Evolutionary conservation across 805 yeast species (phyloP).

Genomic region (Torulaspora gathmanii): DNA sequence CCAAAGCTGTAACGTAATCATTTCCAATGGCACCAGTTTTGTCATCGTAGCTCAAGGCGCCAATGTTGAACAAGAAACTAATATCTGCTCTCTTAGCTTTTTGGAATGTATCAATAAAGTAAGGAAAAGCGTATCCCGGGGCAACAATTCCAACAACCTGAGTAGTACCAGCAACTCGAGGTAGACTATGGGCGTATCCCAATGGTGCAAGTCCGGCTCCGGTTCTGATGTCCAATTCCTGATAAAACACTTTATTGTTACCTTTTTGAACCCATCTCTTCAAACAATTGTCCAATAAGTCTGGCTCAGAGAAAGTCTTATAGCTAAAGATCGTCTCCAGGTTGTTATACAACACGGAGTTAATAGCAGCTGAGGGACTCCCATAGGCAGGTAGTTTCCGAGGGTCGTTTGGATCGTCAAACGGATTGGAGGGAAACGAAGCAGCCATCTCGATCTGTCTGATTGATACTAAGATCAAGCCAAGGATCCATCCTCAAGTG

Average conservation of each 20-base stretch:
- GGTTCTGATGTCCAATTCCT: slow-evolving; percentile 61
- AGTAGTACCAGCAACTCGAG: slow-evolving; percentile 38
- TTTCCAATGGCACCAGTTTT: slow-evolving; percentile 49
- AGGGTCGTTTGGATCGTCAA: slow-evolving; percentile 60
- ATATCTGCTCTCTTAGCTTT: slow-evolving; percentile 34
- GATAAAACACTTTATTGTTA: slow-evolving; percentile 20
- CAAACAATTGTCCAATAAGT: slow-evolving; percentile 55
- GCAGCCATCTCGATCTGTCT: slow-evolving; percentile 10
- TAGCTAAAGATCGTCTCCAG: slow-evolving; percentile 60
- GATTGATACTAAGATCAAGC: neutral
- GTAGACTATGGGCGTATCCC: slow-evolving; percentile 51
- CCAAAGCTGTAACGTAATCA: slow-evolving; percentile 58
- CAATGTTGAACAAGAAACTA: slow-evolving; percentile 67
- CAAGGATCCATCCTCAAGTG: too few relatives aligned
- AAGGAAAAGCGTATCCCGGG: slow-evolving; percentile 63
- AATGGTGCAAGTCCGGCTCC: slow-evolving; percentile 80
- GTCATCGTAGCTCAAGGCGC: slow-evolving; percentile 69
- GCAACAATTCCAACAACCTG: slow-evolving; percentile 45
- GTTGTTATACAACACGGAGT: slow-evolving; percentile 50
- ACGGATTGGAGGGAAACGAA: slow-evolving; percentile 45
- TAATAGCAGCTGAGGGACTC: slow-evolving; percentile 50
- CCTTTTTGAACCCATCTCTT: slow-evolving; percentile 49
- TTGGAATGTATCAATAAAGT: slow-evolving; percentile 58
- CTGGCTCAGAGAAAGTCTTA: slow-evolving; percentile 58
- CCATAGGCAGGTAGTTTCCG: slow-evolving; percentile 46